Conservation (phyloP, 768 basidiomycete genomes). For the Antrodiella citrinella region DNA sequence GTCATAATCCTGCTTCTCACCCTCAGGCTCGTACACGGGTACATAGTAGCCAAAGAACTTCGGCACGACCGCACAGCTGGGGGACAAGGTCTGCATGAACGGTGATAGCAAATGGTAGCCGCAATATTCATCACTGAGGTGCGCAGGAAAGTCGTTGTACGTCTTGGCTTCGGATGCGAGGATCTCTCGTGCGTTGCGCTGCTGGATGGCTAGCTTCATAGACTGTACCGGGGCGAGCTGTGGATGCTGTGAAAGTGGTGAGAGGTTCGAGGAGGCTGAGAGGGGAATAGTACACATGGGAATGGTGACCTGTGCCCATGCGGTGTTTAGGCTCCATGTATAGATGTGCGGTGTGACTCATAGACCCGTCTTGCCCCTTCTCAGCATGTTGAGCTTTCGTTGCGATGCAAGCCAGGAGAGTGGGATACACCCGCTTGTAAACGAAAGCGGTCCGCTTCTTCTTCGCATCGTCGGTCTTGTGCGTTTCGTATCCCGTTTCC, state of each 20-base stretch:
- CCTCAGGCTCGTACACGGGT: constrained; percentile 15
- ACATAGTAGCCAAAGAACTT: constrained; percentile 59
- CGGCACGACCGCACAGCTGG: constrained; percentile 44
- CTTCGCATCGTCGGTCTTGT: too few species aligned
- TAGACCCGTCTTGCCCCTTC: too few species aligned
- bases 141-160: constrained; percentile 36
- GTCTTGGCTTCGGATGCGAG: constrained; percentile 31
- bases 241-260: constrained; percentile 9
- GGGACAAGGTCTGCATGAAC: constrained; percentile 31
- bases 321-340: constrained; percentile 31
- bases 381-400: too few species aligned
- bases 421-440: not conserved
- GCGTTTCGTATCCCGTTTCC: not conserved
- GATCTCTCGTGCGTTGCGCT: constrained; percentile 7
- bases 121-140: constrained; percentile 41
- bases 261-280: constrained; percentile 37
- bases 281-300: constrained; percentile 40
- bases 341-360: constrained; percentile 30
- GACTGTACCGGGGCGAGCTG: constrained; percentile 14
- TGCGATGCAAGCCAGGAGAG: not conserved
- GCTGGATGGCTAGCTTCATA: constrained; percentile 22
- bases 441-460: not conserved
- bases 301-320: constrained; percentile 44
- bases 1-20: too few species aligned
- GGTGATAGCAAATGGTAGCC: constrained; percentile 38